Conservation (phyloP, 805 yeast genomes). For the Cyberlindnera misumaiensis region DNA sequence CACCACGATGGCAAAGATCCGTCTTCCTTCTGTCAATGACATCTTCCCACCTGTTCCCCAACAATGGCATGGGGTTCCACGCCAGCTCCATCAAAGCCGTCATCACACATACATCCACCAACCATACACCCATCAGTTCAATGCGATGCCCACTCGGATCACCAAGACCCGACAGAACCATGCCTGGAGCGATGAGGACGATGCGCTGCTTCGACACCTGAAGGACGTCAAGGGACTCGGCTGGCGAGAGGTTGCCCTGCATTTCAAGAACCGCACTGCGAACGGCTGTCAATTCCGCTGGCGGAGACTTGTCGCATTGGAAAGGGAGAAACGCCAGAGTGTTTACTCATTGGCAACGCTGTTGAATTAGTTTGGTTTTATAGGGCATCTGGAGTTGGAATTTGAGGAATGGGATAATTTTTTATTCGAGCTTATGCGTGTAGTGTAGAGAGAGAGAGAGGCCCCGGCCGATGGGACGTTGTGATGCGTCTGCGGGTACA, state of each 20-base stretch:
- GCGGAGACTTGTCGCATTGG: conserved; percentile 39
- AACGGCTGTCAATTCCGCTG: conserved; percentile 75
- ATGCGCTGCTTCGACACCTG: conserved; percentile 48
- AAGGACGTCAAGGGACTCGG: conserved; percentile 66
- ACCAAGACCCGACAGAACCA: conserved; percentile 20
- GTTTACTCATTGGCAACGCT: too few relatives aligned
- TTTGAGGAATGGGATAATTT: too few relatives aligned
- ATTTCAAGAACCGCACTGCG: conserved; percentile 63
- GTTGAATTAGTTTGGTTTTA: too few relatives aligned
- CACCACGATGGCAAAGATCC: conserved; percentile 12
- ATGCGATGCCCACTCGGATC: conserved; percentile 1
- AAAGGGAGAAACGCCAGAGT: conserved; percentile 4
- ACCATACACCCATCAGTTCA: not conserved
- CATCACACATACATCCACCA: conserved; percentile 5
- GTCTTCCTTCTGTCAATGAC: conserved; percentile 22
- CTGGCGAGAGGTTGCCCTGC: conserved; percentile 68
- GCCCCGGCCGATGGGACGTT: too few relatives aligned
- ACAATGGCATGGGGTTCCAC: conserved; percentile 1
- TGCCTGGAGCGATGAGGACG: conserved; percentile 66
- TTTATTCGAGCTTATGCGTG: too few relatives aligned
- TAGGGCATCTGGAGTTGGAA: too few relatives aligned
- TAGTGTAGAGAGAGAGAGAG: too few relatives aligned
- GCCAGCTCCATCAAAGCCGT: conserved; percentile 7
- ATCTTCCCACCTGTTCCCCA: conserved; percentile 16
- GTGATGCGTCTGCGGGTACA: too few relatives aligned